Evolutionary conservation across 164 flowering plant species (phyloP).

Genomic region (Berberis vulgaris): DNA sequence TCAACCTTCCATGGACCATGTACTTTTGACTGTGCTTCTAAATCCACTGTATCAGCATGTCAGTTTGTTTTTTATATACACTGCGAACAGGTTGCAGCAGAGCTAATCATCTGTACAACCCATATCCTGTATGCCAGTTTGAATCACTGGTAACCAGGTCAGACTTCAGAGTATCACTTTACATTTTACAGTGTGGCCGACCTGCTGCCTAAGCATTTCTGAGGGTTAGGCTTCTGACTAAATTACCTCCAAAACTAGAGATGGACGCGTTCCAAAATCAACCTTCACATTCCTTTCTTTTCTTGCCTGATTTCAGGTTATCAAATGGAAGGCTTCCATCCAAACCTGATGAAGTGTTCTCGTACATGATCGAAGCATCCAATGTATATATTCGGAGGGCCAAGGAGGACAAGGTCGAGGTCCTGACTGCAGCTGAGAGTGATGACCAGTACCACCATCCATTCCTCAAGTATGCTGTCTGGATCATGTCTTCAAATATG

Average conservation of each 20-base stretch:
- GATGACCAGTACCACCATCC: not conserved
- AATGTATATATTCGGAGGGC: not conserved
- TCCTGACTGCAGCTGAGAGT: not conserved
- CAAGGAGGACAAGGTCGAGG: not conserved
- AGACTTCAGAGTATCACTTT: conserved; percentile 3
- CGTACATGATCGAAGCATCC: not conserved
- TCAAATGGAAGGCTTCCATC: conserved; percentile 30
- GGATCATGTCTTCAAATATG: not conserved
- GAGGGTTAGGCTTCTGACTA: conserved; percentile 1
- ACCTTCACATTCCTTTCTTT: conserved; percentile 51
- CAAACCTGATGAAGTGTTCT: conserved; percentile 9
- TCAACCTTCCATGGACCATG: conserved; percentile 4
- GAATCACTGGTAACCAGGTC: conserved; percentile 1
- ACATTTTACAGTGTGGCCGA: conserved; percentile 9
- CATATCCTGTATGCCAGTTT: conserved; percentile 6
- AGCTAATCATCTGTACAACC: conserved; percentile 3
- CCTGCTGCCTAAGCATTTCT: conserved; percentile 13
- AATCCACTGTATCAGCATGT: conserved; percentile 33
- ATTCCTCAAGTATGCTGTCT: not conserved
- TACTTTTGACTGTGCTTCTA: not conserved
- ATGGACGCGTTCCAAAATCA: conserved; percentile 16
- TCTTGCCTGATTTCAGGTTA: conserved; percentile 46
- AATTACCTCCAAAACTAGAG: not conserved
- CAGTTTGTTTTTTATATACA: conserved; percentile 32
- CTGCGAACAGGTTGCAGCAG: conserved; percentile 13